phyloP scores from a whole-genome alignment of 1,139 yeast genomes.

The Zygosaccharomyces pseudobailii region DNA sequence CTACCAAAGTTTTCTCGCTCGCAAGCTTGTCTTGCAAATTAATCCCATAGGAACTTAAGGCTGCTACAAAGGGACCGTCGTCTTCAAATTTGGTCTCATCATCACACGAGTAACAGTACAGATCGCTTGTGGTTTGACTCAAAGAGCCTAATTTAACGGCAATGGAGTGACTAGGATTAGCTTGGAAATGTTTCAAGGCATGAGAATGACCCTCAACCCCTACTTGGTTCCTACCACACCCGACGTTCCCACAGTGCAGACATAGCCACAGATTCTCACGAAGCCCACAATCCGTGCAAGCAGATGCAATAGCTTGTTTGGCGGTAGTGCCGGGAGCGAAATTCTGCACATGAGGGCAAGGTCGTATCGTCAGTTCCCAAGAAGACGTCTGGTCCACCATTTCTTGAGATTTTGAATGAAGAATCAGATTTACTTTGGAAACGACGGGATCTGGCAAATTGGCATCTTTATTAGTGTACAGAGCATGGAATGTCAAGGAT shows the following conservation, averaged over 20 bases:
- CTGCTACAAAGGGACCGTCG: slow-evolving; percentile 36
- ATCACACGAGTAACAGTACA: slow-evolving; percentile 82
- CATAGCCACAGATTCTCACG: slow-evolving; percentile 87
- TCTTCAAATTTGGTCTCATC: slow-evolving; percentile 81
- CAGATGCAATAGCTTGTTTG: slow-evolving; percentile 38
- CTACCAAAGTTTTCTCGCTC: slow-evolving; percentile 78
- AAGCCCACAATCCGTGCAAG: slow-evolving; percentile 63
- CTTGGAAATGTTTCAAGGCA: slow-evolving; percentile 66
- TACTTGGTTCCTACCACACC: slow-evolving; percentile 91
- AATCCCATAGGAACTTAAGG: slow-evolving; percentile 61
- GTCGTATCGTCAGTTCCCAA: slow-evolving; percentile 83
- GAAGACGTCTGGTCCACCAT: slow-evolving; percentile 71
- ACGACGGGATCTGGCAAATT: slow-evolving; percentile 14
- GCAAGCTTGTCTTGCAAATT: slow-evolving; percentile 51
- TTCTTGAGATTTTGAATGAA: slow-evolving; percentile 61
- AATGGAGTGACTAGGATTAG: slow-evolving; percentile 56
- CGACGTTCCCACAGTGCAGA: slow-evolving; percentile 77
- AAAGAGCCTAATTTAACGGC: slow-evolving; percentile 91
- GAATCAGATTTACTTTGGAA: slow-evolving; percentile 44
- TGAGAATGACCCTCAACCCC: slow-evolving; percentile 92
- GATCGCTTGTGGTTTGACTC: slow-evolving; percentile 64
- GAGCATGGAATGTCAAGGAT: slow-evolving; percentile 1
- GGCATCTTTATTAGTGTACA: slow-evolving; percentile 7
- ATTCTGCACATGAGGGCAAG: slow-evolving; percentile 70
- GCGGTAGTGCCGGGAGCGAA: slow-evolving; percentile 39